phyloP scores from a whole-genome alignment of 2,329 filamentous ascomycete genomes.

The Hypomyces rosellus region DNA sequence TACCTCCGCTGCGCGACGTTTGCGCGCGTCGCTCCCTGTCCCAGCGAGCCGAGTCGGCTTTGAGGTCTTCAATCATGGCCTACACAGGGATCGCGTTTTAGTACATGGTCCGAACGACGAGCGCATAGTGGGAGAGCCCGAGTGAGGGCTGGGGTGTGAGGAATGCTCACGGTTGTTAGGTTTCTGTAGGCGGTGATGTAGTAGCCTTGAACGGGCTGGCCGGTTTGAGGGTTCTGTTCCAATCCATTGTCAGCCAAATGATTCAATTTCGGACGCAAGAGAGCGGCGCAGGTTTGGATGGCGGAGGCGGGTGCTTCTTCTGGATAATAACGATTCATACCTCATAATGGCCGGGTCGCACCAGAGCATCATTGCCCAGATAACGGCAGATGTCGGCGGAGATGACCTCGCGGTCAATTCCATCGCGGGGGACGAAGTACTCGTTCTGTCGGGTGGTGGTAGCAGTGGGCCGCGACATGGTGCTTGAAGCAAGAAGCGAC shows the following conservation, averaged over 20 bases:
- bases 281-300: not conserved
- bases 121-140: not conserved
- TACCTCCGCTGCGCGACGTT: conserved; percentile 54
- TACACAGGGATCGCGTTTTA: conserved; percentile 21
- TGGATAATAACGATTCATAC: conserved; percentile 35
- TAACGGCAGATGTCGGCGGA: conserved; percentile 80
- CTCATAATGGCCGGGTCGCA: conserved; percentile 68
- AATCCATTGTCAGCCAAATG: not conserved
- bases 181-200: conserved; percentile 76
- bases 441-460: conserved; percentile 57
- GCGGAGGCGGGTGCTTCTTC: not conserved
- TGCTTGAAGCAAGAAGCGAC: conserved; percentile 13
- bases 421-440: conserved; percentile 74
- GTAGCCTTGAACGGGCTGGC: conserved; percentile 62
- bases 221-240: conserved; percentile 45
- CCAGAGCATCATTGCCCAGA: conserved; percentile 74
- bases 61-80: conserved; percentile 59
- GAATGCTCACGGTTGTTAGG: conserved; percentile 61
- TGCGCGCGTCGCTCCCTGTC: conserved; percentile 54
- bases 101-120: not conserved
- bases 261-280: not conserved
- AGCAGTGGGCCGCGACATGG: conserved; percentile 16
- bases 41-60: conserved; percentile 56
- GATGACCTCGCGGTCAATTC: conserved; percentile 78
- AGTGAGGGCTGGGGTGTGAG: not conserved